phyloP scores from a whole-genome alignment of 371 early-diverging fungal species.

The Rhizomucor pusillus region DNA sequence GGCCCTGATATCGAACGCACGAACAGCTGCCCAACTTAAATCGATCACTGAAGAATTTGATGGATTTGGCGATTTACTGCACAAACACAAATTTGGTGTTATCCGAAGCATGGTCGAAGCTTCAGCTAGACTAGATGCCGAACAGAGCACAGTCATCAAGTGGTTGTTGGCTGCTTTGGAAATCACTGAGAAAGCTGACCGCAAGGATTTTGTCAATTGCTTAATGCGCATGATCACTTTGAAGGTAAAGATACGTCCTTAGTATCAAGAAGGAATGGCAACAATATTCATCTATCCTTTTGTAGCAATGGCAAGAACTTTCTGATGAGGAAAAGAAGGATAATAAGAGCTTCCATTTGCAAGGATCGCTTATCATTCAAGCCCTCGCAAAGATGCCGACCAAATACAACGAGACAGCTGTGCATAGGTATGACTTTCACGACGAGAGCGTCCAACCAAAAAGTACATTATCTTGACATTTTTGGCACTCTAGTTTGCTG shows the following conservation, averaged over 20 bases:
- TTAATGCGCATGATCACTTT: constrained; percentile 61
- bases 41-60: constrained; percentile 59
- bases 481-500: constrained; percentile 37
- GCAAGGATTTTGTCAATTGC: constrained; percentile 56
- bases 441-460: background rate
- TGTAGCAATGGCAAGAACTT: constrained; percentile 10
- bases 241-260: constrained; percentile 22
- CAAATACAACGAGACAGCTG: constrained; percentile 54
- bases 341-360: constrained; percentile 56
- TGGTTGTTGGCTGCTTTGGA: constrained; percentile 57
- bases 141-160: constrained; percentile 59
- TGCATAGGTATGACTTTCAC: constrained; percentile 43
- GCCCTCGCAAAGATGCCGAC: constrained; percentile 64
- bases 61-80: constrained; percentile 56
- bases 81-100: constrained; percentile 59
- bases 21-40: constrained; percentile 56
- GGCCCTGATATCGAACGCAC: constrained; percentile 60
- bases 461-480: constrained; percentile 8
- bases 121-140: constrained; percentile 53
- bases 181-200: constrained; percentile 43
- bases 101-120: constrained; percentile 68
- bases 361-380: constrained; percentile 75
- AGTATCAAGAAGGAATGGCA: too few relatives aligned
- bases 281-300: too few relatives aligned
- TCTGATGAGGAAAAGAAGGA: constrained; percentile 36